Conservation (phyloP, 2,329 filamentous ascomycete species). For the Dactylonectria macrodidyma region DNA sequence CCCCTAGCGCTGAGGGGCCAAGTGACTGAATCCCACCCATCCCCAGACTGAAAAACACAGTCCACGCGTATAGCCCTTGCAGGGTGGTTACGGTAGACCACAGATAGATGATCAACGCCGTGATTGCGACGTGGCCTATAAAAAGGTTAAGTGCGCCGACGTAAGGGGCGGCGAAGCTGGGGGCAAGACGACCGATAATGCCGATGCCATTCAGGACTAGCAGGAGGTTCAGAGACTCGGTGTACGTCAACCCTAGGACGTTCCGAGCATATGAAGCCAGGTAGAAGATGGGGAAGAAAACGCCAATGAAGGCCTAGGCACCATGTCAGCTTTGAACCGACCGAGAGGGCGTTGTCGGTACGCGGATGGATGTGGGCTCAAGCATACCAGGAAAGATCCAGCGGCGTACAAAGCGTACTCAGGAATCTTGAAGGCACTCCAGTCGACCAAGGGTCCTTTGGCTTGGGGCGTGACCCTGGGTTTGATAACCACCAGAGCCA, state of each 20-base stretch:
- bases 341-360: constrained; percentile 2
- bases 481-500: neutral
- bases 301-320: constrained; percentile 1
- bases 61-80: neutral
- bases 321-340: constrained; percentile 1
- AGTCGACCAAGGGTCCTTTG: constrained; percentile 2
- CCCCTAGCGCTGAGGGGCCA: neutral
- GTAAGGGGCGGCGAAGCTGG: constrained; percentile 1
- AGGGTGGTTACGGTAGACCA: neutral
- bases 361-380: neutral
- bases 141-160: constrained; percentile 2
- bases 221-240: constrained; percentile 1
- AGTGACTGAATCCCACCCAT: constrained; percentile 2
- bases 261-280: neutral
- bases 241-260: constrained; percentile 2
- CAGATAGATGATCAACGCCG: constrained; percentile 2
- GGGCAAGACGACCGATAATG: constrained; percentile 2
- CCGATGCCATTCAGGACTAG: constrained; percentile 2
- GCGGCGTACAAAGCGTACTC: constrained; percentile 1
- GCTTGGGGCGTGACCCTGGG: neutral
- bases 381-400: neutral
- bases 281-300: constrained; percentile 1
- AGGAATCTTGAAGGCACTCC: neutral
- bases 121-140: neutral
- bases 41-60: constrained; percentile 1